These are phyloP conservation scores for Neoscytalidium dimidiatum DNA, from an alignment of 2,329 filamentous ascomycete species.

Conservation along the genomic window DNA sequence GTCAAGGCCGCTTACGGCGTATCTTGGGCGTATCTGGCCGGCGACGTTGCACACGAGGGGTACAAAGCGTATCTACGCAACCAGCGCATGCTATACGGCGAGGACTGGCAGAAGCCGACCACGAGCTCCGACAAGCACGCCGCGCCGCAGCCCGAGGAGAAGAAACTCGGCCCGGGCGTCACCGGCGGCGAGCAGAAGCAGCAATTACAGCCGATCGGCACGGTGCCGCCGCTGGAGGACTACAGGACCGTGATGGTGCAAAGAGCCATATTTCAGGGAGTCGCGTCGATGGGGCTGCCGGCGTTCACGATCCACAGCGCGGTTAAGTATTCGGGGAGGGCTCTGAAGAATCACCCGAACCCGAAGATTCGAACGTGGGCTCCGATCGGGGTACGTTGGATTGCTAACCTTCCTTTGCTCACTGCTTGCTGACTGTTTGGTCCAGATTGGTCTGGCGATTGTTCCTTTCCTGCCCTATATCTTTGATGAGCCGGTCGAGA, in stretches of 20 bases:
- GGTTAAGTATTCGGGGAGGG: slow-evolving; percentile 82
- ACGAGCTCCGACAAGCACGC: slow-evolving; percentile 19
- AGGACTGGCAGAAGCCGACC: slow-evolving; percentile 47
- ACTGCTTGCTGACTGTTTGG: background rate
- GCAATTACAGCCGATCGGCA: slow-evolving; percentile 35
- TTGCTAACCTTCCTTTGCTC: too few relatives aligned
- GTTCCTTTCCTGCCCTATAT: slow-evolving; percentile 82
- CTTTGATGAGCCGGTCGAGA: slow-evolving; percentile 91
- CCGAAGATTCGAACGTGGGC: slow-evolving; percentile 74
- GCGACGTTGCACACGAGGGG: slow-evolving; percentile 89
- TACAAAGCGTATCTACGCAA: slow-evolving; percentile 94
- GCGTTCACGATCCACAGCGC: slow-evolving; percentile 94
- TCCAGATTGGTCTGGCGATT: slow-evolving; percentile 59
- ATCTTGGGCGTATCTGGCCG: slow-evolving; percentile 88
- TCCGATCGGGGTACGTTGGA: slow-evolving; percentile 81
- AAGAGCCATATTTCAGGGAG: slow-evolving; percentile 82
- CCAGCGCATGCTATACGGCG: slow-evolving; percentile 71
- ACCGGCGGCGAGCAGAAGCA: slow-evolving; percentile 18
- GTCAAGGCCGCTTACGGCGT: slow-evolving; percentile 84
- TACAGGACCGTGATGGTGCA: slow-evolving; percentile 90
- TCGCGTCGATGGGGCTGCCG: slow-evolving; percentile 92
- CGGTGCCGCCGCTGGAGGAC: slow-evolving; percentile 77
- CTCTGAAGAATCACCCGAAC: slow-evolving; percentile 83
- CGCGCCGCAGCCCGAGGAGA: slow-evolving; percentile 22
- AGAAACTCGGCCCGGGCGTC: slow-evolving; percentile 28